Base-by-base conservation (phyloP, 208 protist species). In the Porcisia deanei region DNA sequence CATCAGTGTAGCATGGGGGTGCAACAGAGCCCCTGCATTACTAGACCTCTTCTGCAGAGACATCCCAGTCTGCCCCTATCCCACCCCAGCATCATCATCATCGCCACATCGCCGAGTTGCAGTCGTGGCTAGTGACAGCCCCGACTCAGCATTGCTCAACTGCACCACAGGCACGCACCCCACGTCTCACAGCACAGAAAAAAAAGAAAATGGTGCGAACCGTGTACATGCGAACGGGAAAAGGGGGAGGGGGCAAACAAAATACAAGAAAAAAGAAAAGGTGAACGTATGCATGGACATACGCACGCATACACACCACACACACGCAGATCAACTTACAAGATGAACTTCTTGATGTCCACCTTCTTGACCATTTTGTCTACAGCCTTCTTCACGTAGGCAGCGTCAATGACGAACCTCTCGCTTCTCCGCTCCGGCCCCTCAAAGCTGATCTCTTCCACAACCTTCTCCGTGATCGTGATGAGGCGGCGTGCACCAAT, bases 401-500 rank as follows among this genome's bases (percentile, higher is more conserved):
- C 92, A 2, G 88, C 91, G 64, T 96, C 91, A 60, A 98, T 97
- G 45, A 89, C 76, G 41, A 98, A 90, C 25, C 78, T 92, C 78
- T 98, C 91, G 49, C 91, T 94, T 60, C 90, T 94, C 18, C 84
- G 75, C 65, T 97, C 94, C 45, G 95, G 94, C 3, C 89, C 95
- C 65, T 97, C 88, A 68, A 98, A 98, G 77, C 92, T 97, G 86
- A 99, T 88, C 66, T 99, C 98, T 85, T 99, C 98, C 37, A 99
- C 87, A 30, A 99, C 97, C 73, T 96, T 97, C 81, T 99, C 97
- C 45, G 98, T 97, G 43, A 99, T 96, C 9, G 98, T 99, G 87
- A 99, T 98, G 57, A 99, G 92, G 49, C 99, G 90, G 43, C 99
- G 92, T 1, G 98, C 98, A 59, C 99, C 99, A 71, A 99, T 99